These are phyloP conservation scores for Carpinus fangiana DNA, from an alignment of 306 rosid species.

Conservation along the genomic window DNA sequence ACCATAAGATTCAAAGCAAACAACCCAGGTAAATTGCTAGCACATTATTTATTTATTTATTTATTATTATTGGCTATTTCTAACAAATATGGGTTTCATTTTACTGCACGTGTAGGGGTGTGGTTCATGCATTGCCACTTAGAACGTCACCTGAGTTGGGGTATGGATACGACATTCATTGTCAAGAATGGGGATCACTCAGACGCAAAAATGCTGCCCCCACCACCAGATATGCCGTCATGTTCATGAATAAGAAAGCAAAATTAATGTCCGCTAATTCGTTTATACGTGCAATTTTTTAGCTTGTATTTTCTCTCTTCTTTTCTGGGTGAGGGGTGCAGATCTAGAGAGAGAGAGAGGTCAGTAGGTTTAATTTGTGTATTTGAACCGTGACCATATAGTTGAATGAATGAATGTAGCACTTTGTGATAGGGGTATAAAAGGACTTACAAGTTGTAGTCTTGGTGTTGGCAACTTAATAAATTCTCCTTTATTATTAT, in stretches of 20 bases:
- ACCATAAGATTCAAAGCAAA: slow-evolving; percentile 33
- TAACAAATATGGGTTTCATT: background rate
- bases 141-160: slow-evolving; percentile 62
- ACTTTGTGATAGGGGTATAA: too few relatives aligned
- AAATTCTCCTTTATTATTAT: too few relatives aligned
- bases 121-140: slow-evolving; percentile 72
- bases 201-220: slow-evolving; percentile 32
- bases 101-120: slow-evolving; percentile 38
- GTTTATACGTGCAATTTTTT: background rate
- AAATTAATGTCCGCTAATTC: background rate
- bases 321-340: background rate
- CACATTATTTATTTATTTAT: background rate
- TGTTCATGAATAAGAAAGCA: slow-evolving; percentile 33
- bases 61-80: too few relatives aligned
- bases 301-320: background rate
- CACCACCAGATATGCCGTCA: slow-evolving; percentile 59
- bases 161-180: slow-evolving; percentile 60
- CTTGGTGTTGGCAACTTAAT: too few relatives aligned
- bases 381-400: background rate
- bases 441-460: too few relatives aligned
- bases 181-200: slow-evolving; percentile 48
- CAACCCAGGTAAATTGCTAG: slow-evolving; percentile 49
- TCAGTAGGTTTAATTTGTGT: too few relatives aligned
- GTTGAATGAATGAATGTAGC: background rate
- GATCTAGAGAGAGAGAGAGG: background rate